phyloP scores from a whole-genome alignment of 805 yeast species.

The Yamadazyma paraphyllophila region DNA sequence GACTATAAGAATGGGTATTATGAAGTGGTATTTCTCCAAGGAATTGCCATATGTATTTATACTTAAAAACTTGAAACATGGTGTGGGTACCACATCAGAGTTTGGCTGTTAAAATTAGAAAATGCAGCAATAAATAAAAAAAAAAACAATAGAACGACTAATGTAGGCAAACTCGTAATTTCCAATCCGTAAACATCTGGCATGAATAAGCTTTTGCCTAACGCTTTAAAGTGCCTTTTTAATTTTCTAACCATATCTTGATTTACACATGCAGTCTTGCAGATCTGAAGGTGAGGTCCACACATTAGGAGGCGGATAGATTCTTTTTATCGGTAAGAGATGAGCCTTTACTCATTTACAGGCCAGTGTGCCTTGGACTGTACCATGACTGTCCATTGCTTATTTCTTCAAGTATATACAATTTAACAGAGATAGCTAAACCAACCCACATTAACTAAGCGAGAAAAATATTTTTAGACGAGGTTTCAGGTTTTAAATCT shows the following conservation, averaged over 20 bases:
- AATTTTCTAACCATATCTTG: no score
- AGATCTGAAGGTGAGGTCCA: no score
- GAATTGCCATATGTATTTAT: conserved; percentile 1
- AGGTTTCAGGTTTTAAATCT: conserved; percentile 3
- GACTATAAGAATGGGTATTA: background rate
- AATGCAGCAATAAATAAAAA: background rate
- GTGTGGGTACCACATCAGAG: conserved; percentile 1
- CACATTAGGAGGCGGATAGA: no score
- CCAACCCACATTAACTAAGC: background rate
- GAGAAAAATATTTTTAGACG: conserved; percentile 2
- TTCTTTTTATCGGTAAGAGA: no score
- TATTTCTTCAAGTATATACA: background rate
- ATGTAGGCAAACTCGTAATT: background rate
- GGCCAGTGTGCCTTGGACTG: no score
- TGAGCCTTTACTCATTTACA: no score
- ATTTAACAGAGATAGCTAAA: background rate
- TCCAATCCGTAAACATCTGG: background rate
- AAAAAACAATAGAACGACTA: background rate
- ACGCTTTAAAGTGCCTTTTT: no score
- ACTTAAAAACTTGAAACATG: conserved; percentile 2
- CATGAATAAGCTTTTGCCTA: no score
- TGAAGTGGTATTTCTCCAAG: background rate
- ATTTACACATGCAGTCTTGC: no score
- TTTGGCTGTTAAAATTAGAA: conserved; percentile 4
- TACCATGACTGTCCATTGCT: no score